phyloP scores from a whole-genome alignment of 495 filamentous ascomycete genomes.

The Annulohypoxylon moriforme region DNA sequence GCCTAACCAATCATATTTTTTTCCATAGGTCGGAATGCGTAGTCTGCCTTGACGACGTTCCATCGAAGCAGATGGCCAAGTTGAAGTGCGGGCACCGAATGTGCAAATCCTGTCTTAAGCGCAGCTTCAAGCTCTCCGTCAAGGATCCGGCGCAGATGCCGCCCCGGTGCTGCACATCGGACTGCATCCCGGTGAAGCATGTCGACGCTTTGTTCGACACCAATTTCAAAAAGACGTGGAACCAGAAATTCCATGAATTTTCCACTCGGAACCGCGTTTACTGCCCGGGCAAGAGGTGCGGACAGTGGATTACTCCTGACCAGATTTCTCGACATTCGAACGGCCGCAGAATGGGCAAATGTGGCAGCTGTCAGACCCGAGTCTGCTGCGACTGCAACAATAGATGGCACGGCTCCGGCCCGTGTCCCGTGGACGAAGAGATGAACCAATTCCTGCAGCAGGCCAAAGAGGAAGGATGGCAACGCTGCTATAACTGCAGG shows the following conservation, averaged over 20 bases:
- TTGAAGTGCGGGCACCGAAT: slow-evolving; percentile 81
- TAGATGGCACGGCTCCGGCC: slow-evolving; percentile 72
- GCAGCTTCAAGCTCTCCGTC: slow-evolving; percentile 76
- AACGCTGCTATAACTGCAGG: slow-evolving; percentile 79
- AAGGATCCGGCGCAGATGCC: slow-evolving; percentile 83
- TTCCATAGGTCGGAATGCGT: slow-evolving; percentile 71
- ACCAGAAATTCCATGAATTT: slow-evolving; percentile 78
- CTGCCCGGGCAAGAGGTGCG: slow-evolving; percentile 76
- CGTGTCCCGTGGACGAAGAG: slow-evolving; percentile 79
- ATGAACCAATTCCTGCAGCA: slow-evolving; percentile 71
- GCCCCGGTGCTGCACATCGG: slow-evolving; percentile 77
- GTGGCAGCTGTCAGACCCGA: slow-evolving; percentile 74
- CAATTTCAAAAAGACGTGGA: slow-evolving; percentile 81
- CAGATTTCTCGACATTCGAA: slow-evolving; percentile 65
- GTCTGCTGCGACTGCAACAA: slow-evolving; percentile 79
- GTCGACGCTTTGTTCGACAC: slow-evolving; percentile 79
- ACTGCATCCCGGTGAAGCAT: slow-evolving; percentile 77
- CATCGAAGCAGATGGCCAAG: slow-evolving; percentile 69
- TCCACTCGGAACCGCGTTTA: slow-evolving; percentile 79
- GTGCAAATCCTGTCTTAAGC: slow-evolving; percentile 78
- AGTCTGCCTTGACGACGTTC: slow-evolving; percentile 71
- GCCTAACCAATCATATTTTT: slow-evolving; percentile 37
- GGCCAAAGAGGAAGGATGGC: slow-evolving; percentile 78
- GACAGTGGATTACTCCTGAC: slow-evolving; percentile 77
- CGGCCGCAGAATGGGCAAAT: slow-evolving; percentile 67